Base-by-base conservation (phyloP, 176 grass and related monocot genomes). In the Aegilops sharonensis region DNA sequence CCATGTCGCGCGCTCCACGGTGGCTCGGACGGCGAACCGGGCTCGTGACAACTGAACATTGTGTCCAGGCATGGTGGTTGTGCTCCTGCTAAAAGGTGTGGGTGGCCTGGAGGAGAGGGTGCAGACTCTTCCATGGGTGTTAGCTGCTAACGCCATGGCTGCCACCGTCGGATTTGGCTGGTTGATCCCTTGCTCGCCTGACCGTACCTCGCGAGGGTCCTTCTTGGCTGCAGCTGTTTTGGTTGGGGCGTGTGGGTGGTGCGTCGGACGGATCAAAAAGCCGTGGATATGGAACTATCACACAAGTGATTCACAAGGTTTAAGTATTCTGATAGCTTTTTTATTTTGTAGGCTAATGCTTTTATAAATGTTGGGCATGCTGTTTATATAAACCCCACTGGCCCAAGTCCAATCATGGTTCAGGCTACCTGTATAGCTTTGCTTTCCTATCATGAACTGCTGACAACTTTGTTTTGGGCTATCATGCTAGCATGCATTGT, bases 1-100 rank as follows among this genome's bases (percentile, higher is more conserved):
- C 93, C 93, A 95, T 0, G 93, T 95, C 36, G 91, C 84, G 1
- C 91, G 90, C 60, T 93, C 83, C 8, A 86, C 52, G 63, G 52
- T 7, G 20, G 89, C 95, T 50, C 84, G 85, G 50, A 77, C 86
- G 11, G 52, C 63, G 8, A 86, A 50, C 14, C 78, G 78, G 85
- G 25, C 27, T 88, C 90, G 29, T 0, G 29, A 74, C 8, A 76
- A 39, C 36, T 9, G 60, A 39, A 1, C 81, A 23, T 50, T 61
- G 76, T 48, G 36, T 30, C 67, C 76, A 0, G 85, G 81, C 63
- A 69, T 29, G 29, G 81, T 3, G 3, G 34, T 2, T 11, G 5
- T 32, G 85, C 40, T 84, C 8, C 77, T 78, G 63, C 85, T 81
- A 77, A 43, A 39, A 17, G 70, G 17, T 2, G 89, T 9, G 6